These are phyloP conservation scores for Pythium periplocum DNA, from an alignment of 352 stramenopile species.

Conservation along the genomic window DNA sequence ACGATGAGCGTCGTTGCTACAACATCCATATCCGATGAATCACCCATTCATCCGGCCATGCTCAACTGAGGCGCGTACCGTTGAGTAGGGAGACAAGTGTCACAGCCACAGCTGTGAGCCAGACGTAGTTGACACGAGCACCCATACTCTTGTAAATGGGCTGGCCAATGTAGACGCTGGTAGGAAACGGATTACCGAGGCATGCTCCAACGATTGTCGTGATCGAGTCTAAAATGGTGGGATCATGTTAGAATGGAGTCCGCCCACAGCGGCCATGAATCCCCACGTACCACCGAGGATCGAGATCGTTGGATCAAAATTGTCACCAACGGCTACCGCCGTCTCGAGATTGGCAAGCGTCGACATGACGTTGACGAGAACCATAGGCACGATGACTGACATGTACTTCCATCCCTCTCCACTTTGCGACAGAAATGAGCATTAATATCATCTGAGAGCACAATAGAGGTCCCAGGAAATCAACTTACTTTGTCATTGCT, in stretches of 20 bases:
- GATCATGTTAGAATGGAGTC: slow-evolving; percentile 1
- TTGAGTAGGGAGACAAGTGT: slow-evolving; percentile 27
- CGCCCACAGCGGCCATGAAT: neutral
- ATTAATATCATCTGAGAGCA: neutral
- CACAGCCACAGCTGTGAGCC: slow-evolving; percentile 21
- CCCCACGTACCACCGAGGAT: slow-evolving; percentile 22
- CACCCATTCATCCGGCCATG: too few relatives aligned
- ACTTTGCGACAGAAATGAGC: slow-evolving; percentile 3
- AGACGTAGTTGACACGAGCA: slow-evolving; percentile 30
- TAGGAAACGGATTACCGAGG: slow-evolving; percentile 37
- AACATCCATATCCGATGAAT: neutral
- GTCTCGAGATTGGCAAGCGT: slow-evolving; percentile 37
- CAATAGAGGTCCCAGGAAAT: neutral
- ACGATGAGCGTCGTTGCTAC: slow-evolving; percentile 25
- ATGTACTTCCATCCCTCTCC: slow-evolving; percentile 34
- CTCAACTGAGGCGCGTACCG: slow-evolving; percentile 9
- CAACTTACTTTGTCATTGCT: slow-evolving; percentile 21
- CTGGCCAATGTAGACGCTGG: slow-evolving; percentile 39
- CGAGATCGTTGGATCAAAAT: slow-evolving; percentile 27
- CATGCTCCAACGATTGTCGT: slow-evolving; percentile 31
- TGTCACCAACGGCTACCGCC: slow-evolving; percentile 29
- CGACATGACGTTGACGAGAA: slow-evolving; percentile 40
- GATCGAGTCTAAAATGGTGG: slow-evolving; percentile 20
- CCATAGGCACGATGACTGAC: slow-evolving; percentile 35
- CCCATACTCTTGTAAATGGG: slow-evolving; percentile 48